Evolutionary conservation across 2,329 filamentous ascomycete genomes (phyloP).

Genomic region (Ophiosphaerella korrae): DNA sequence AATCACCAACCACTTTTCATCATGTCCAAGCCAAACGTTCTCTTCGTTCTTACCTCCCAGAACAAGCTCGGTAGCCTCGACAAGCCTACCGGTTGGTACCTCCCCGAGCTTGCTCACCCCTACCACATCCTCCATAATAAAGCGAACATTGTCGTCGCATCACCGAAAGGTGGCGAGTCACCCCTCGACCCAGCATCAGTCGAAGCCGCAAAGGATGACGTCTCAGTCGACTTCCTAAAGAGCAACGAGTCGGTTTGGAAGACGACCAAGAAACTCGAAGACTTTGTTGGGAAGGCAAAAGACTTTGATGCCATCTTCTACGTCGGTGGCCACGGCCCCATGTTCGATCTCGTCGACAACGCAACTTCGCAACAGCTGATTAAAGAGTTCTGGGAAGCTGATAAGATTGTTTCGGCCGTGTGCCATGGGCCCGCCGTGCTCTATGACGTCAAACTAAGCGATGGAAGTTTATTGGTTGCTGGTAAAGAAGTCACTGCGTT

Average conservation of each 20-base stretch:
- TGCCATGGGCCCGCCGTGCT: constrained; percentile 72
- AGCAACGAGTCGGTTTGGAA: constrained; percentile 66
- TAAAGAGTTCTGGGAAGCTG: constrained; percentile 64
- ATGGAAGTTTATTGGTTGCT: constrained; percentile 60
- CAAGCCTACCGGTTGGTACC: constrained; percentile 71
- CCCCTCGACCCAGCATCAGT: constrained; percentile 45
- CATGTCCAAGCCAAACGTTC: constrained; percentile 59
- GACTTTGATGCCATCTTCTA: constrained; percentile 69
- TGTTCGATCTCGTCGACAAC: constrained; percentile 69
- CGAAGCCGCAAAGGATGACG: constrained; percentile 56
- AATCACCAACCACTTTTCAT: neutral
- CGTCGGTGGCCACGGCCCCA: constrained; percentile 65
- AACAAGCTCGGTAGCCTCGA: constrained; percentile 50
- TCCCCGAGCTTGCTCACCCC: constrained; percentile 51
- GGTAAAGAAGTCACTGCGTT: constrained; percentile 66
- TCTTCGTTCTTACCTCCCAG: constrained; percentile 73
- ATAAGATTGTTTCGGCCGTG: constrained; percentile 69
- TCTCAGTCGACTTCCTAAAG: constrained; percentile 49
- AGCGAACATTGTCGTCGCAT: constrained; percentile 47
- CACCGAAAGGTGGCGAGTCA: constrained; percentile 46
- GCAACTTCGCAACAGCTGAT: constrained; percentile 63
- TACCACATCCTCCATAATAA: constrained; percentile 47
- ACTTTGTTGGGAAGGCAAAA: constrained; percentile 60
- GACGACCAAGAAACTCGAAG: constrained; percentile 63
- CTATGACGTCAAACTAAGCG: constrained; percentile 58